phyloP scores from a whole-genome alignment of 129 eudicot genomes.

The Arctium lappa region DNA sequence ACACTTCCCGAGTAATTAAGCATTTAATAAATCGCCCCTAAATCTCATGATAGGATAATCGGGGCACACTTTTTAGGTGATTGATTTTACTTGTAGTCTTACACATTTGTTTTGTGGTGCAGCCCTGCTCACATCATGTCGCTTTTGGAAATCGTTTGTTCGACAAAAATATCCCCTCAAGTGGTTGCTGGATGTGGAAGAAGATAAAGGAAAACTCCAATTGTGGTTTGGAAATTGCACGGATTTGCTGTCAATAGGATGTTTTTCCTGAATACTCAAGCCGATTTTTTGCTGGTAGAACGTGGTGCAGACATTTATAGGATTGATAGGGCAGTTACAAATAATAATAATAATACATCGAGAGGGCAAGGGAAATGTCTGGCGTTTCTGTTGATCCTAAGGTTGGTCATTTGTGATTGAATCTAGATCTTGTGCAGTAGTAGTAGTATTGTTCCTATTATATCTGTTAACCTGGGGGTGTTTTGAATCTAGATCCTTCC shows the following conservation, averaged over 20 bases:
- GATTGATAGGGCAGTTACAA: slow-evolving; percentile 71
- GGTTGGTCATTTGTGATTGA: slow-evolving; percentile 36
- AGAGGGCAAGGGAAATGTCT: slow-evolving; percentile 76
- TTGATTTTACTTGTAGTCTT: neutral
- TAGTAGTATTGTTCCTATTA: too few relatives aligned
- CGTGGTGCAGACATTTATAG: slow-evolving; percentile 81
- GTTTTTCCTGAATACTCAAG: slow-evolving; percentile 89
- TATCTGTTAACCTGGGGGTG: too few relatives aligned
- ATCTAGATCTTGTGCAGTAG: too few relatives aligned
- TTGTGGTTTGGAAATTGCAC: slow-evolving; percentile 91
- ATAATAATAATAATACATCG: slow-evolving; percentile 57
- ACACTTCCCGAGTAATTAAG: too few relatives aligned
- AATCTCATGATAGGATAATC: slow-evolving; percentile 57
- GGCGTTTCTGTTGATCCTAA: slow-evolving; percentile 75
- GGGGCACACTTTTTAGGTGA: slow-evolving; percentile 97
- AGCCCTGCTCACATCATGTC: slow-evolving; percentile 99
- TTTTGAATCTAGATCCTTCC: too few relatives aligned
- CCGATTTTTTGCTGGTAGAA: slow-evolving; percentile 91
- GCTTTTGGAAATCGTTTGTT: slow-evolving; percentile 84
- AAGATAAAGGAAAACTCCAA: slow-evolving; percentile 78
- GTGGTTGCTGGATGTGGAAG: slow-evolving; percentile 78
- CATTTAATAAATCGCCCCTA: too few relatives aligned
- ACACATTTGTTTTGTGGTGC: slow-evolving; percentile 7
- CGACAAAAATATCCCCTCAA: slow-evolving; percentile 82
- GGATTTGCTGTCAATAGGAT: slow-evolving; percentile 91